Conservation (phyloP, 495 filamentous ascomycete genomes). For the Hypoxylon intermedium region DNA sequence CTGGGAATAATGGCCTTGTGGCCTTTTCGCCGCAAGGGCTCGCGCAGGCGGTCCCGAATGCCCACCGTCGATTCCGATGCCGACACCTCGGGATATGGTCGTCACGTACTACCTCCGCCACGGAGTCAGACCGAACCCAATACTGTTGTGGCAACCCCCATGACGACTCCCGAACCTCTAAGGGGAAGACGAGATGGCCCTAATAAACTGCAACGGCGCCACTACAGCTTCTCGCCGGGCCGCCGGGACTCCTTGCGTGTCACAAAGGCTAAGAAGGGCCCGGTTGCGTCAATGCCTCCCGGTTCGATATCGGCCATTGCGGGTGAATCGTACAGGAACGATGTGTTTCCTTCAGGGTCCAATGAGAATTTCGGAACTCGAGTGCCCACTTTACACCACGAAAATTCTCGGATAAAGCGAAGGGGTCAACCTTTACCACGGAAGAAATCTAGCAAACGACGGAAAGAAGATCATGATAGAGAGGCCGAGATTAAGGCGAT, state of each 20-base stretch:
- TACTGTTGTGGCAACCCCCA: conserved; percentile 28
- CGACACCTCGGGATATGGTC: conserved; percentile 33
- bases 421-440: conserved; percentile 64
- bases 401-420: conserved; percentile 55
- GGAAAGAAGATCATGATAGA: conserved; percentile 72
- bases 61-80: conserved; percentile 47
- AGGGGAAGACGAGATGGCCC: conserved; percentile 46
- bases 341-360: conserved; percentile 37
- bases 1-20: conserved; percentile 72
- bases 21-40: conserved; percentile 76
- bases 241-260: conserved; percentile 55
- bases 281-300: conserved; percentile 42
- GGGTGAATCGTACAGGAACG: conserved; percentile 24
- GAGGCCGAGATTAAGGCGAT: conserved; percentile 89
- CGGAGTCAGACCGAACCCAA: conserved; percentile 51
- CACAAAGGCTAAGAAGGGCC: conserved; percentile 39
- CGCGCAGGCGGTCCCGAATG: conserved; percentile 52
- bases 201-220: conserved; percentile 57
- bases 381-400: conserved; percentile 68
- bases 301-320: conserved; percentile 3
- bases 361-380: conserved; percentile 50
- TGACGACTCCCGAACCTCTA: conserved; percentile 22
- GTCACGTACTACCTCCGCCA: conserved; percentile 39
- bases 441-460: conserved; percentile 79
- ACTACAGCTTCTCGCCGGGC: conserved; percentile 62